phyloP scores from a whole-genome alignment of 306 rosid species.

The Begonia loranthoides region DNA sequence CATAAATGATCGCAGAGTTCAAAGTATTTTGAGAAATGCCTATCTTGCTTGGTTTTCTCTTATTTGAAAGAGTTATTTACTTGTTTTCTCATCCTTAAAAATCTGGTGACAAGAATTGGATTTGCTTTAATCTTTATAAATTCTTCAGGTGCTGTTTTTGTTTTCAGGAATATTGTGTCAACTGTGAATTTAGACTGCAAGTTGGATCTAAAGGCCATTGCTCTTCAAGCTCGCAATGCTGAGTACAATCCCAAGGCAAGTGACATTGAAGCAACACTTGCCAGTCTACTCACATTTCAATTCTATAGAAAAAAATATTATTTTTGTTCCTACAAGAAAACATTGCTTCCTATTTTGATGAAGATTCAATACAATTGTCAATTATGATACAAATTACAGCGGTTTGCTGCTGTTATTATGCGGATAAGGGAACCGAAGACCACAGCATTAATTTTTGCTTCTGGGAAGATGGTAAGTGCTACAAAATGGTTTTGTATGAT shows the following conservation, averaged over 20 bases:
- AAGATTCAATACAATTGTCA: slow-evolving; percentile 3
- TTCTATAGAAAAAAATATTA: background rate
- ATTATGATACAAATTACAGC: slow-evolving; percentile 28
- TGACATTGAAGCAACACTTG: background rate
- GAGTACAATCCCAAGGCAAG: slow-evolving; percentile 96
- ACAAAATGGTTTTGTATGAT: too few species aligned
- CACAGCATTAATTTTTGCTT: slow-evolving; percentile 87
- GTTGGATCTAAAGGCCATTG: slow-evolving; percentile 85
- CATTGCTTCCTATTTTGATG: background rate
- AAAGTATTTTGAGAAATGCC: background rate
- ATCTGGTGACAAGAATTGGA: background rate
- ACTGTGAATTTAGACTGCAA: slow-evolving; percentile 91
- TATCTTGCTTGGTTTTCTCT: background rate
- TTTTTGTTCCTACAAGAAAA: background rate
- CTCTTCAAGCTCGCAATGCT: slow-evolving; percentile 87
- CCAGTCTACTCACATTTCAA: background rate
- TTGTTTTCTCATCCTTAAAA: background rate
- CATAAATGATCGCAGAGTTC: too few species aligned
- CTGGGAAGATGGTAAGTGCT: slow-evolving; percentile 82
- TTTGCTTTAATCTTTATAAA: background rate
- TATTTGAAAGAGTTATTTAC: background rate
- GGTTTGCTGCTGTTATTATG: slow-evolving; percentile 97
- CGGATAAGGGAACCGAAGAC: slow-evolving; percentile 98
- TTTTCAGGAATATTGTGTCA: slow-evolving; percentile 72
- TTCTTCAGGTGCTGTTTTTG: slow-evolving; percentile 4